A percentile compares a stretch with the other conserved stretches of the same genome.
These are phyloP conservation scores for Blepharisma stoltei DNA, from an alignment of 73 alveolate genomes.

Conservation along the genomic window DNA sequence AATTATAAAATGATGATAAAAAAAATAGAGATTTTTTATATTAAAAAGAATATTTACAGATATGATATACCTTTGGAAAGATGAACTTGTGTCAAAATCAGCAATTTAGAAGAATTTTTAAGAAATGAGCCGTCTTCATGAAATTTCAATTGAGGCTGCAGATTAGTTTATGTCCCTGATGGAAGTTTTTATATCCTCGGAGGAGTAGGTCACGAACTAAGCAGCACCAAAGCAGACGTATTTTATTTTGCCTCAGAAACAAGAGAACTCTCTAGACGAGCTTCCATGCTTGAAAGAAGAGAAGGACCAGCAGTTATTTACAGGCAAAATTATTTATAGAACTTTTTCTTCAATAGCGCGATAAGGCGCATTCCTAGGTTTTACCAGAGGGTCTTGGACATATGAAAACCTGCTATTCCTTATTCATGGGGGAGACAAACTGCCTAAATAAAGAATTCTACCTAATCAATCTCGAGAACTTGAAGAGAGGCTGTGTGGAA, in stretches of 20 bases:
- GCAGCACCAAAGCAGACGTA: constrained; percentile 8
- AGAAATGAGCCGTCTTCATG: not conserved
- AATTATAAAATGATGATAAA: too few species aligned
- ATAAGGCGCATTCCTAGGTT: too few species aligned
- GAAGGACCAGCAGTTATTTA: constrained; percentile 2
- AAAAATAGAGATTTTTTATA: too few species aligned
- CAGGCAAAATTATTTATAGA: not conserved
- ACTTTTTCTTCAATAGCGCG: too few species aligned
- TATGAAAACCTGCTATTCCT: too few species aligned
- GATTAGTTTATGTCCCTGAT: not conserved
- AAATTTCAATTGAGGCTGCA: constrained; percentile 20
- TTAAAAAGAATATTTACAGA: constrained; percentile 2
- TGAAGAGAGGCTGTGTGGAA: too few species aligned
- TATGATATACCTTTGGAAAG: constrained; percentile 16
- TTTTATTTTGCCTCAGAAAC: not conserved
- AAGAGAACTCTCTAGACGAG: not conserved
- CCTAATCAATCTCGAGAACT: too few species aligned
- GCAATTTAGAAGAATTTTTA: not conserved
- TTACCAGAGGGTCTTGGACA: too few species aligned
- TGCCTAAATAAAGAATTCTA: too few species aligned
- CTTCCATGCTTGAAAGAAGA: constrained; percentile 9
- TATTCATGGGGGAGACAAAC: too few species aligned
- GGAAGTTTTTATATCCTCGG: constrained; percentile 10
- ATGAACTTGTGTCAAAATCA: not conserved
- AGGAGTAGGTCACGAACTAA: not conserved